A percentile compares a stretch with the other conserved stretches of the same genome.
phyloP scores from a whole-genome alignment of 2,329 filamentous ascomycete genomes.

The Fusarium illudens region DNA sequence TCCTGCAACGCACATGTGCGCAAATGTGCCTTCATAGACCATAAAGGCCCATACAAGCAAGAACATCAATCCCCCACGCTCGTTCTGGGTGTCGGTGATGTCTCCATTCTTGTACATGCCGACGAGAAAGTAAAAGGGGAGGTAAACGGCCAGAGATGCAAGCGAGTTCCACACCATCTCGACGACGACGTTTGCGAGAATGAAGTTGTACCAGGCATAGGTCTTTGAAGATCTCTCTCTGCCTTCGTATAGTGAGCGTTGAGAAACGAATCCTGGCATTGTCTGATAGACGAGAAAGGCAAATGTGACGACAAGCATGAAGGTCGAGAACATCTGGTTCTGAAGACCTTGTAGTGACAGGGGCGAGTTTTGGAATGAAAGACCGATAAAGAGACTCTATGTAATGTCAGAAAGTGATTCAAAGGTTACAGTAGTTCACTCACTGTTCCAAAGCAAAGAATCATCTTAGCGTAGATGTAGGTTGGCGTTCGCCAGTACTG shows the following conservation, averaged over 20 bases:
- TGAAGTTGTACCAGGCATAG: slow-evolving; percentile 50
- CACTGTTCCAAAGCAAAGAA: background rate
- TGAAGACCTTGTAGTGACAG: background rate
- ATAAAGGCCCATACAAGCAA: slow-evolving; percentile 17
- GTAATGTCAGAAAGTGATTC: background rate
- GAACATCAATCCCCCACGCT: slow-evolving; percentile 3
- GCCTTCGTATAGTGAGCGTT: slow-evolving; percentile 71
- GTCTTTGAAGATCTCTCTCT: slow-evolving; percentile 72
- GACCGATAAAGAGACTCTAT: background rate
- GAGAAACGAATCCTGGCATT: slow-evolving; percentile 73
- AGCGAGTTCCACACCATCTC: slow-evolving; percentile 26
- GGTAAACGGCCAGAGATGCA: background rate
- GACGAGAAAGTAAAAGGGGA: slow-evolving; percentile 19
- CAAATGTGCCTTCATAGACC: slow-evolving; percentile 25
- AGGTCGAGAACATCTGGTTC: background rate
- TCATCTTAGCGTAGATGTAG: slow-evolving; percentile 62
- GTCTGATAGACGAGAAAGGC: slow-evolving; percentile 51
- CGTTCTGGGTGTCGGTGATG: slow-evolving; percentile 4
- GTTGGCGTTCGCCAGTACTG: slow-evolving; percentile 54
- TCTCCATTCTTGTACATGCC: slow-evolving; percentile 23
- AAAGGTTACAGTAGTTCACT: background rate
- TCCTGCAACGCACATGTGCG: slow-evolving; percentile 21
- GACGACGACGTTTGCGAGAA: slow-evolving; percentile 20
- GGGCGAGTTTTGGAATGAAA: background rate
- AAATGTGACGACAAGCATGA: background rate